A percentile compares a stretch with the other conserved stretches of the same genome.
Evolutionary conservation across 2,329 filamentous ascomycete species (phyloP).

Genomic region (Geosmithia putterillii): DNA sequence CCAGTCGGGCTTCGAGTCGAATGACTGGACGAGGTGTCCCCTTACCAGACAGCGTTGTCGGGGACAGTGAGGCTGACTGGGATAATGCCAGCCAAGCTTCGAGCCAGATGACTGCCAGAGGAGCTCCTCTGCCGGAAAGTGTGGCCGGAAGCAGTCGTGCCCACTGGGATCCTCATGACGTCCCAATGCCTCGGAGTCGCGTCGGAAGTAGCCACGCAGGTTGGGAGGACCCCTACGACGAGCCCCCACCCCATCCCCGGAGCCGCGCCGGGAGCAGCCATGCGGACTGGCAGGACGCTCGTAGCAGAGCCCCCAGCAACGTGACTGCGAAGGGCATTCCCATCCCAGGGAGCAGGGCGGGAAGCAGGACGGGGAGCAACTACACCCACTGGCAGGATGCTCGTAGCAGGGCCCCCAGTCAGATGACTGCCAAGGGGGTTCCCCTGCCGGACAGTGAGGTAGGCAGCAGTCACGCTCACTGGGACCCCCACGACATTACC

Average conservation of each 20-base stretch:
- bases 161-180: slow-evolving; percentile 12
- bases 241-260: slow-evolving; percentile 47
- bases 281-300: background rate
- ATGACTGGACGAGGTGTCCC: background rate
- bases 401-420: background rate
- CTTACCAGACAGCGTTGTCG: slow-evolving; percentile 9
- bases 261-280: slow-evolving; percentile 22
- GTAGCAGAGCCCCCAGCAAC: background rate
- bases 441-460: slow-evolving; percentile 6
- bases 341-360: background rate
- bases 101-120: background rate
- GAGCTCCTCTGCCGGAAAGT: background rate
- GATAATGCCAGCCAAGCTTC: background rate
- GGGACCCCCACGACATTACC: slow-evolving; percentile 18
- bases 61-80: slow-evolving; percentile 3
- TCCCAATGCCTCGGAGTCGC: slow-evolving; percentile 27
- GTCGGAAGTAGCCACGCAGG: slow-evolving; percentile 25
- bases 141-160: background rate
- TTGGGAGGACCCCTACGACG: slow-evolving; percentile 36
- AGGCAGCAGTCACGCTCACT: slow-evolving; percentile 6
- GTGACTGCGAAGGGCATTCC: background rate
- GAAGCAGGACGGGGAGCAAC: background rate
- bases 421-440: slow-evolving; percentile 1
- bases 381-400: background rate
- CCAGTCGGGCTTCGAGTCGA: background rate